phyloP scores from a whole-genome alignment of 2,329 filamentous ascomycete genomes.

The Colletotrichum shisoi region DNA sequence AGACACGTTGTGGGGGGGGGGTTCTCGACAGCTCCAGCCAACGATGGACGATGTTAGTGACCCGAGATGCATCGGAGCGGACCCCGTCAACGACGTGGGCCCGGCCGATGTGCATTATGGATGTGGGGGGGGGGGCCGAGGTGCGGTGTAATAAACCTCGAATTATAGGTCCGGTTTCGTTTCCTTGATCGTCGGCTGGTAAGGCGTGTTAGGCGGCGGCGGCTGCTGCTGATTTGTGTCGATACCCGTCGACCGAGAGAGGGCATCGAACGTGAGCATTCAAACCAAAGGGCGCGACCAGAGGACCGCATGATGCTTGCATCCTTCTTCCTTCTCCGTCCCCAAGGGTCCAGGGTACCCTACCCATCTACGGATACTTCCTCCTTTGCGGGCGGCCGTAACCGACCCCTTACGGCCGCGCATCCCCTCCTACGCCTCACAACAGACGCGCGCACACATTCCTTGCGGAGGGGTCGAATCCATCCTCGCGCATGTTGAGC shows the following conservation, averaged over 20 bases:
- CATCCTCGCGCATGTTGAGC: slow-evolving; percentile 13
- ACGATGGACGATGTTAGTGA: background rate
- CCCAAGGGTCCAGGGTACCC: slow-evolving; percentile 19
- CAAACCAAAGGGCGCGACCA: background rate
- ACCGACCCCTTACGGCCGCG: slow-evolving; percentile 12
- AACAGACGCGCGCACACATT: background rate
- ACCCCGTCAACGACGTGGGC: background rate
- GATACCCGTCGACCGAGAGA: background rate
- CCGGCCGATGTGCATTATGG: too few species aligned
- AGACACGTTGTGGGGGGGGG: background rate
- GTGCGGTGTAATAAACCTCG: background rate
- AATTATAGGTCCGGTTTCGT: background rate
- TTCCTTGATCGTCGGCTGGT: background rate
- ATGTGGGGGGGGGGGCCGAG: too few species aligned
- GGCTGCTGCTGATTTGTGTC: background rate
- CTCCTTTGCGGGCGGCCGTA: slow-evolving; percentile 15
- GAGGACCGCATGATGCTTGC: background rate
- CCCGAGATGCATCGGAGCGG: slow-evolving; percentile 5
- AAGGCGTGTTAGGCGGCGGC: background rate
- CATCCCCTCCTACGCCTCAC: background rate
- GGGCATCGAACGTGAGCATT: background rate
- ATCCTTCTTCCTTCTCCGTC: background rate
- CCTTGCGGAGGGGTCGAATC: slow-evolving; percentile 3
- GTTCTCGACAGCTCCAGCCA: background rate
- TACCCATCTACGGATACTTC: background rate